phyloP scores from a whole-genome alignment of 106 monocot species.

The Phalaenopsis aphrodite region DNA sequence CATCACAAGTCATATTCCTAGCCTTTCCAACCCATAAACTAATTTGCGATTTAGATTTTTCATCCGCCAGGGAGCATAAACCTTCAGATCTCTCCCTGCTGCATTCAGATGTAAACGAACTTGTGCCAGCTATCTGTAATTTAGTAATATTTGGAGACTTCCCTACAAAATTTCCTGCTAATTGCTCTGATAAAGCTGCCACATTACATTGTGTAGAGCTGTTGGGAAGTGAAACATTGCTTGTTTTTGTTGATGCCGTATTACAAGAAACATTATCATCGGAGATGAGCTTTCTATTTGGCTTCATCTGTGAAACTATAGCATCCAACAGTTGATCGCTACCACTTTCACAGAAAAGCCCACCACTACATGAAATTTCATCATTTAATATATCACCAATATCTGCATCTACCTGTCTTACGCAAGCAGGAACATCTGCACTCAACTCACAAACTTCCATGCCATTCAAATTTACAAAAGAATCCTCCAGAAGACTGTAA shows the following conservation, averaged over 20 bases:
- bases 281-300: slow-evolving; percentile 26
- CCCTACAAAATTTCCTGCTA: slow-evolving; percentile 7
- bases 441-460: slow-evolving; percentile 4
- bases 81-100: slow-evolving; percentile 28
- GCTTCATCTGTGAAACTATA: slow-evolving; percentile 56
- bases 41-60: slow-evolving; percentile 48
- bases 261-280: slow-evolving; percentile 43
- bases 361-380: slow-evolving; percentile 23
- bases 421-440: slow-evolving; percentile 25
- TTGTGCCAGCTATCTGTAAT: slow-evolving; percentile 19
- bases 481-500: slow-evolving; percentile 18
- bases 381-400: slow-evolving; percentile 25
- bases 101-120: slow-evolving; percentile 32
- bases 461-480: slow-evolving; percentile 6
- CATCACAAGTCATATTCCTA: slow-evolving; percentile 32
- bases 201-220: slow-evolving; percentile 7
- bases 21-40: slow-evolving; percentile 56
- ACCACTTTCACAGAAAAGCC: slow-evolving; percentile 32
- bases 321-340: slow-evolving; percentile 87
- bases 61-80: slow-evolving; percentile 21
- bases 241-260: slow-evolving; percentile 28
- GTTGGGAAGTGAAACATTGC: slow-evolving; percentile 13
- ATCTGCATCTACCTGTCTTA: slow-evolving; percentile 17
- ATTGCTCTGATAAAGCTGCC: slow-evolving; percentile 14
- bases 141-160: slow-evolving; percentile 18